These are phyloP conservation scores for Colletotrichum musicola DNA, from an alignment of 2,329 filamentous ascomycete genomes.

Conservation along the genomic window DNA sequence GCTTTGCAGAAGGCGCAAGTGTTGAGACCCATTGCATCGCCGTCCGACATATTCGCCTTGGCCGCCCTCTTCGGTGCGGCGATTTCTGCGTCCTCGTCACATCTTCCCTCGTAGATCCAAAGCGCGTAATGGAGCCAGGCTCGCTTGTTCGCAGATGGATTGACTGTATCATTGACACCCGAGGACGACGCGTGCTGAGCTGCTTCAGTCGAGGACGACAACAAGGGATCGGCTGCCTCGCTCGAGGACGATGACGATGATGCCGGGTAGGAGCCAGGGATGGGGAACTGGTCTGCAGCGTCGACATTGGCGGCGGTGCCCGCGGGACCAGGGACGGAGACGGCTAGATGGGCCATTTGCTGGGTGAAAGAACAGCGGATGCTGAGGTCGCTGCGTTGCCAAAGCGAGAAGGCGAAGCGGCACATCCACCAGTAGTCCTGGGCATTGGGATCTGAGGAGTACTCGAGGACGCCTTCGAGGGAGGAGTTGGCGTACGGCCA, in stretches of 20 bases:
- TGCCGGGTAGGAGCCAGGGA: not conserved
- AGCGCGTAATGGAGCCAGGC: conserved; percentile 24
- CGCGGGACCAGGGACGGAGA: not conserved
- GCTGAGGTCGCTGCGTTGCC: conserved; percentile 19
- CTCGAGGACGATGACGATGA: not conserved
- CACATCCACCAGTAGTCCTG: conserved; percentile 29
- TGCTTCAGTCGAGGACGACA: no score
- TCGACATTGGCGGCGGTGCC: not conserved
- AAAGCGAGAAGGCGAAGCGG: conserved; percentile 33
- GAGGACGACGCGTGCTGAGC: no score
- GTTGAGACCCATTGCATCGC: not conserved
- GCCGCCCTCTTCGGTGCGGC: not conserved
- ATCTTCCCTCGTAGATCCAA: conserved; percentile 34
- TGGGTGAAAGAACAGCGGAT: conserved; percentile 35
- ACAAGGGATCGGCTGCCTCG: not conserved
- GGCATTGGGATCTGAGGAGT: conserved; percentile 13
- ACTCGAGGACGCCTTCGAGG: conserved; percentile 15
- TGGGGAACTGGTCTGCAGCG: not conserved
- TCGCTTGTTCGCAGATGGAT: not conserved
- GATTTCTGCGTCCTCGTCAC: conserved; percentile 13
- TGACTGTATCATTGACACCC: not conserved
- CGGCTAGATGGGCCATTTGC: conserved; percentile 22
- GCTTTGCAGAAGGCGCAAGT: not conserved
- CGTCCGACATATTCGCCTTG: no score
- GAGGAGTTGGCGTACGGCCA: conserved; percentile 38